Base-by-base conservation (phyloP, 2,329 filamentous ascomycete genomes). In the Paracamarosporium sp. region DNA sequence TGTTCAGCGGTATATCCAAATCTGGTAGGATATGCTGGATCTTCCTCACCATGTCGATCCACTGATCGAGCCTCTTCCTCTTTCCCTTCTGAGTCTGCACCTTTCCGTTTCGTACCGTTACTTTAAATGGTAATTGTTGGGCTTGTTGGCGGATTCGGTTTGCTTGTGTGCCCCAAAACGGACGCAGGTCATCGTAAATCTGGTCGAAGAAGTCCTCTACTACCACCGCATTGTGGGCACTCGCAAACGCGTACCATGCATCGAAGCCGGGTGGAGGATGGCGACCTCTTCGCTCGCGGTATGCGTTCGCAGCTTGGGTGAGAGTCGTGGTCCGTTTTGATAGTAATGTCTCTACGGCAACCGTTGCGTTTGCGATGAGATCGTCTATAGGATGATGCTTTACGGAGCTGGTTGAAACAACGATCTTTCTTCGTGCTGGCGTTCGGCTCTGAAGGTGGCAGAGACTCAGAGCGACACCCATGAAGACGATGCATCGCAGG, bases 151-250 rank as follows among this genome's bases (percentile, higher is more conserved):
- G 77, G 25, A 83, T 76, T 25, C 77, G 67, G 36, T 68, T 67
- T 3, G 82, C 72, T 3, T 75, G 60, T 1, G 83, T 55, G 5
- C 75, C 81, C 82, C 82, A 84, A 60, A 82, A 83, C 0, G 82
- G 81, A 27, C 69, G 73, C 25, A 83, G 50, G 54, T 84, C 82
- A 55, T 80, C 66, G 64, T 84, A 82, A 9, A 84, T 81, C 57
- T 80, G 80, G 57, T 84, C 81, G 62, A 82, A 84, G 59, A 82
- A 80, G 6, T 81, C 78, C 63, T 84, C 82, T 5, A 84, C 70
- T 1, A 84, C 71, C 28, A 83, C 35, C 1, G 79, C 76, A 50
- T 78, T 68, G 44, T 79, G 67, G 11, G 73, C 70, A 30, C 73
- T 65, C 7, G 82, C 82, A 62, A 76, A 83, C 4, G 74, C 58